Evolutionary conservation across 805 yeast genomes (phyloP), one percentile per base, ranked within the genome.

Genomic region (Yarrowia sp.): DNA sequence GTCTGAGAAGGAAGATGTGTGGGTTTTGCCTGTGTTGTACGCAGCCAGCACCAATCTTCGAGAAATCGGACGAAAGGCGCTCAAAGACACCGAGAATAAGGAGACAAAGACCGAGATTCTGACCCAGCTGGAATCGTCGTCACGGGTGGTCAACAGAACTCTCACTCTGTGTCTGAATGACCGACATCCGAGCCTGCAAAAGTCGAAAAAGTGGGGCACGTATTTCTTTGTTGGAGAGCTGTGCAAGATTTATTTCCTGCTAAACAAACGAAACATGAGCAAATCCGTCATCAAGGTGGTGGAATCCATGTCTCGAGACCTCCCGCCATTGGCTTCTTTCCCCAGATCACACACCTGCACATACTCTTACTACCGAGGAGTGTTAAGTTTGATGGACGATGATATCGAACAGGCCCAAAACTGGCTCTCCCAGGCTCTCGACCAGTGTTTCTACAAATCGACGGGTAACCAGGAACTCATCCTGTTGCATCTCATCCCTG

Each of bases 131-230:
- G 90, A 87, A 68, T 81, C 80, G 53, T 83, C 90, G 49, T 87
- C 91, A 0, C 80, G 87, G 69, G 82, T 88, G 2, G 81, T 92
- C 67, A 92, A 91, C 76, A 83, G 86, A 69, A 84, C 93, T 8
- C 89, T 91, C 78, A 90, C 89, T 68, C 74, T 89, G 4, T 90
- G 96, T 70, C 79, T 92, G 52, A 90, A 90, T 70, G 97, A 92
- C 76, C 83, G 93, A 68, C 86, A 86, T 69, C 83, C 85, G n/a
- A 84, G 83, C 34, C 58, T 76, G 20, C 63, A 56, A 0, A 72
- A 73, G 14, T 85, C 88, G 69, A 89, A 90, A 74, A 82, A 87
- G 72, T 76, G 78, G 70, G 90, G 88, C 61, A 87, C 89, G 19
- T 90, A 88, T 76, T 87, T 84, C 76, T 88, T 91, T 75, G 84